These are phyloP conservation scores for Pythium aquatile DNA, from an alignment of 352 stramenopile genomes.

Conservation along the genomic window DNA sequence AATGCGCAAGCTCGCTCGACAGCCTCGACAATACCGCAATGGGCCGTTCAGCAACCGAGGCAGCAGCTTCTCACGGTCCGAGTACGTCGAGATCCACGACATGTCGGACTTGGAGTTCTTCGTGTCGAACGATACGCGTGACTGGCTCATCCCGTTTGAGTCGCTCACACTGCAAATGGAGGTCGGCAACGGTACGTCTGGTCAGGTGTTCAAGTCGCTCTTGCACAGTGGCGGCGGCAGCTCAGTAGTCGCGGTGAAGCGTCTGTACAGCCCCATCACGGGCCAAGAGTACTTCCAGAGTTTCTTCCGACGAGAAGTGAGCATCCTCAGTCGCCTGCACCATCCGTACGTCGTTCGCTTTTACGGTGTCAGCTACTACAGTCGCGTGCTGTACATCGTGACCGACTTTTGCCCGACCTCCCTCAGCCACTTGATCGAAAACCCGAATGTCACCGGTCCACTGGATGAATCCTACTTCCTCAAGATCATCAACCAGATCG, in stretches of 20 bases:
- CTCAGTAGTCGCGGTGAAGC: slow-evolving; percentile 87
- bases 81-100: slow-evolving; percentile 86
- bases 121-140: slow-evolving; percentile 80
- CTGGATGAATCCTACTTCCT: slow-evolving; percentile 73
- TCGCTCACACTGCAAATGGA: slow-evolving; percentile 83
- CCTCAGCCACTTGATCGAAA: slow-evolving; percentile 80
- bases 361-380: slow-evolving; percentile 90
- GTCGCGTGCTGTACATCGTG: slow-evolving; percentile 88
- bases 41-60: slow-evolving; percentile 42
- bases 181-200: slow-evolving; percentile 86
- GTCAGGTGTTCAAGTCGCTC: slow-evolving; percentile 86
- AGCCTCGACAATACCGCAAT: slow-evolving; percentile 52
- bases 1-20: slow-evolving; percentile 73
- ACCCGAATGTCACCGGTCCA: slow-evolving; percentile 60
- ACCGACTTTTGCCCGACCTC: slow-evolving; percentile 88
- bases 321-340: slow-evolving; percentile 83
- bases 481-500: slow-evolving; percentile 88
- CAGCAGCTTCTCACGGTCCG: slow-evolving; percentile 74
- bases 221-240: slow-evolving; percentile 80
- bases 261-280: slow-evolving; percentile 83
- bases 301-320: slow-evolving; percentile 88
- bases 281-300: slow-evolving; percentile 89
- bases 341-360: slow-evolving; percentile 90
- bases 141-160: slow-evolving; percentile 91
- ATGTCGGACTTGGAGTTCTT: slow-evolving; percentile 88